phyloP scores from a whole-genome alignment of 352 stramenopile genomes.

The Aphanomyces cochlioides region DNA sequence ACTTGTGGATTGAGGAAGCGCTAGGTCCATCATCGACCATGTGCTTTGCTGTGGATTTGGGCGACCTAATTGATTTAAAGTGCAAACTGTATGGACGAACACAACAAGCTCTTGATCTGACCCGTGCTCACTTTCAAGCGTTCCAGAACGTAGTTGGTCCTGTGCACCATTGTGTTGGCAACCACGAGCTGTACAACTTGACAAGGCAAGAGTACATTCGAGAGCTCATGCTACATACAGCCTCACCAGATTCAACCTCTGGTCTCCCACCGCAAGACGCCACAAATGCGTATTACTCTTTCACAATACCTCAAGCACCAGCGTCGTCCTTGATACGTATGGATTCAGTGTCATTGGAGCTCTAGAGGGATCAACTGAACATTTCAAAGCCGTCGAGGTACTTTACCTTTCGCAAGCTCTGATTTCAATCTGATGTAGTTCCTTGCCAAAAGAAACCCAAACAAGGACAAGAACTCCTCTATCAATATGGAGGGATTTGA shows the following conservation, averaged over 20 bases:
- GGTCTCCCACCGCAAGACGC: not conserved
- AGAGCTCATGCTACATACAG: constrained; percentile 41
- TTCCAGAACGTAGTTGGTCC: constrained; percentile 48
- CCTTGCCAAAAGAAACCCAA: constrained; percentile 53
- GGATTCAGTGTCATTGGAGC: constrained; percentile 59
- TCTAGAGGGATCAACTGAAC: constrained; percentile 42
- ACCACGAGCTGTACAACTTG: constrained; percentile 86
- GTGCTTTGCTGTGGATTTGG: constrained; percentile 68
- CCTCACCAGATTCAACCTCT: not conserved
- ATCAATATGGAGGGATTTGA: constrained; percentile 42
- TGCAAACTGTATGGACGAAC: constrained; percentile 50
- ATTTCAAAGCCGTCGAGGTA: constrained; percentile 38
- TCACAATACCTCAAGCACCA: constrained; percentile 41
- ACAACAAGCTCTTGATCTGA: constrained; percentile 42
- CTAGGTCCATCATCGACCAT: constrained; percentile 30
- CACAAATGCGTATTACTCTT: constrained; percentile 55
- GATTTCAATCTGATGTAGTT: constrained; percentile 16
- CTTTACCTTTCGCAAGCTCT: not conserved
- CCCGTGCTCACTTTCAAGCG: constrained; percentile 39
- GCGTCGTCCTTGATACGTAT: constrained; percentile 66
- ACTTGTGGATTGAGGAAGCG: constrained; percentile 45
- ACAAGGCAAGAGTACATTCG: constrained; percentile 41
- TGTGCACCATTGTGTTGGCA: constrained; percentile 76
- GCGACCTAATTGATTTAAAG: constrained; percentile 80
- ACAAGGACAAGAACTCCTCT: constrained; percentile 73